Evolutionary conservation across 805 yeast genomes (phyloP).

Genomic region (Starmerella davenportii): DNA sequence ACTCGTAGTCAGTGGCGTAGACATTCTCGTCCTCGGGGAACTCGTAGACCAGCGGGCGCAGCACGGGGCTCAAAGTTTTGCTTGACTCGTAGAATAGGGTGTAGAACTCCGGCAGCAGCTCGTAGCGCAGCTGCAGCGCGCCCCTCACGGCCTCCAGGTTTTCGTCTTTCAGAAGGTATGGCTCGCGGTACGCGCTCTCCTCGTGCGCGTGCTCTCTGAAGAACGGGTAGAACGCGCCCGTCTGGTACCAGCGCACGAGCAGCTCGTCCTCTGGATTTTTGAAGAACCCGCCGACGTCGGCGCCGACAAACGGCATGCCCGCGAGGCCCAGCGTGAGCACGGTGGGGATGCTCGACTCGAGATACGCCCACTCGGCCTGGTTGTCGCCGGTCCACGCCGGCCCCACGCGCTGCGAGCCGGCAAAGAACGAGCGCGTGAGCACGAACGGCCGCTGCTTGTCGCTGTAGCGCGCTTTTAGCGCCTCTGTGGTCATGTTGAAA

Average conservation of each 20-base stretch:
- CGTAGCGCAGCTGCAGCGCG: slow-evolving; percentile 56
- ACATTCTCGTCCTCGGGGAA: slow-evolving; percentile 24
- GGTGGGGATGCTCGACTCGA: slow-evolving; percentile 73
- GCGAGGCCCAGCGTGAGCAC: slow-evolving; percentile 58
- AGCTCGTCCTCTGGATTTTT: slow-evolving; percentile 74
- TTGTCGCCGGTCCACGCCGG: slow-evolving; percentile 99
- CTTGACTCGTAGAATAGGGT: slow-evolving; percentile 57
- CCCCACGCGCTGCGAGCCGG: slow-evolving; percentile 81
- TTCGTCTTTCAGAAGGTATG: slow-evolving; percentile 40
- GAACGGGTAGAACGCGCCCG: slow-evolving; percentile 92
- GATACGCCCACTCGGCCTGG: slow-evolving; percentile 78
- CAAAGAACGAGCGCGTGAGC: slow-evolving; percentile 66
- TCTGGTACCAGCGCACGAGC: slow-evolving; percentile 83
- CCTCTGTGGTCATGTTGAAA: slow-evolving; percentile 62
- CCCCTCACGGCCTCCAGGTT: slow-evolving; percentile 21
- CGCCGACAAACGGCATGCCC: slow-evolving; percentile 86
- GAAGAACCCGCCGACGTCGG: slow-evolving; percentile 94
- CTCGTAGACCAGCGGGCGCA: slow-evolving; percentile 25
- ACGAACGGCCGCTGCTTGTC: slow-evolving; percentile 57
- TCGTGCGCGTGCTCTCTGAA: slow-evolving; percentile 95
- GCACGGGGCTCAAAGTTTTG: slow-evolving; percentile 44
- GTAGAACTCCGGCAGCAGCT: slow-evolving; percentile 59
- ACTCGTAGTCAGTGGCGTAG: slow-evolving; percentile 61
- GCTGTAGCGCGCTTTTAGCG: slow-evolving; percentile 36
- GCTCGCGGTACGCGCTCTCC: slow-evolving; percentile 83